Percentiles rank a stretch among this genome's conserved stretches.
These are phyloP conservation scores for Pelargonium hybrid DNA, from an alignment of 441 rosid genomes.

Conservation along the genomic window DNA sequence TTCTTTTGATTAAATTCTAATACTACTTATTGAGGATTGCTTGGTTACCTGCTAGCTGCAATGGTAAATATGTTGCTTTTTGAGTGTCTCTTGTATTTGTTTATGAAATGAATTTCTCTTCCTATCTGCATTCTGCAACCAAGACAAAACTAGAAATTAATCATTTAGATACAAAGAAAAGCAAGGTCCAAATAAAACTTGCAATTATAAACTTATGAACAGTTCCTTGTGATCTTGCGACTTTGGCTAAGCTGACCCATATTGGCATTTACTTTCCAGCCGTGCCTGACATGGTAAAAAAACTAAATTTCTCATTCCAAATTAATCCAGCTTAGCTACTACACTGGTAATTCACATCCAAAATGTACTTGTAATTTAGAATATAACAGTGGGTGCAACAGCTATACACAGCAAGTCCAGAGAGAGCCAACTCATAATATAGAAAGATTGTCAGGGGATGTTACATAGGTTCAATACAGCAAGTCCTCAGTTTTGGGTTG, in stretches of 20 bases:
- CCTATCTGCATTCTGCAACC: neutral
- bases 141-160: neutral
- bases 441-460: too few species aligned
- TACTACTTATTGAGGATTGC: neutral
- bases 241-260: neutral
- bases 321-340: too few species aligned
- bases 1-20: conserved; percentile 6
- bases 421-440: neutral
- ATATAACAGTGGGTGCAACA: neutral
- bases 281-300: neutral
- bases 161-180: too few species aligned
- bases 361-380: neutral
- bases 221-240: neutral
- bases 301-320: too few species aligned
- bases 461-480: neutral
- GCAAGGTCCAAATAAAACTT: neutral
- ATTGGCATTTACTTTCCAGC: neutral
- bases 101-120: neutral
- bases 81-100: neutral
- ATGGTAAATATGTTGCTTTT: neutral
- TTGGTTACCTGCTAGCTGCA: neutral
- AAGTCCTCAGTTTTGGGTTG: neutral
- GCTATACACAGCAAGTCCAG: neutral
- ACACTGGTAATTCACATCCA: neutral
- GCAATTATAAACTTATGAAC: neutral